Conservation (phyloP, 208 protist genomes). For the Phytomonas francai region DNA sequence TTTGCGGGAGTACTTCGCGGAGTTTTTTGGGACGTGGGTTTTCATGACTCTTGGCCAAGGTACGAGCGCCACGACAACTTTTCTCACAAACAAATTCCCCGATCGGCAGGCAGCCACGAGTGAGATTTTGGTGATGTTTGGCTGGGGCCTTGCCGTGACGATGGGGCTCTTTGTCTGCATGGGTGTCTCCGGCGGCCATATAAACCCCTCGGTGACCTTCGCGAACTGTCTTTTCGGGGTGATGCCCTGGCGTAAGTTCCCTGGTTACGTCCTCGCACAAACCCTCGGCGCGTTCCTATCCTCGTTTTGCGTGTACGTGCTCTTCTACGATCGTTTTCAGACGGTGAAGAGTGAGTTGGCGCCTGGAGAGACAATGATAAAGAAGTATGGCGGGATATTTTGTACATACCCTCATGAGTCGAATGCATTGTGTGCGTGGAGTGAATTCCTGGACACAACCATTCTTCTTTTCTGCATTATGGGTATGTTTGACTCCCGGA, state of each 20-base stretch:
- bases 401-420: conserved; percentile 31
- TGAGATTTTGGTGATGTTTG: conserved; percentile 30
- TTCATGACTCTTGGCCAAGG: conserved; percentile 39
- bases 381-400: conserved; percentile 29
- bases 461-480: conserved; percentile 36
- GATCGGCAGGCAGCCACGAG: conserved; percentile 10
- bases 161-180: conserved; percentile 34
- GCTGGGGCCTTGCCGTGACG: conserved; percentile 32
- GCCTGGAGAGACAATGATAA: conserved; percentile 18
- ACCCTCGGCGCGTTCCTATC: conserved; percentile 27
- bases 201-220: conserved; percentile 46
- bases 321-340: conserved; percentile 31
- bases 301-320: conserved; percentile 28
- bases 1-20: conserved; percentile 38
- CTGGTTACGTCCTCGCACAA: conserved; percentile 33
- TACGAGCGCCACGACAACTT: conserved; percentile 18
- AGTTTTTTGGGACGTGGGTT: conserved; percentile 45
- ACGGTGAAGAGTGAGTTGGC: conserved; percentile 6
- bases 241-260: conserved; percentile 42
- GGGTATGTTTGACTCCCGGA: conserved; percentile 31
- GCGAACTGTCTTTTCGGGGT: conserved; percentile 27
- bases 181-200: conserved; percentile 40
- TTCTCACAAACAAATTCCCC: conserved; percentile 7
- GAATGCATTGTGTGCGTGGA: conserved; percentile 23
- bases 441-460: conserved; percentile 35